Evolutionary conservation across 495 filamentous ascomycete species (phyloP), one percentile per base, ranked within the genome.

Genomic region (Penicillium cosmopolitanum): DNA sequence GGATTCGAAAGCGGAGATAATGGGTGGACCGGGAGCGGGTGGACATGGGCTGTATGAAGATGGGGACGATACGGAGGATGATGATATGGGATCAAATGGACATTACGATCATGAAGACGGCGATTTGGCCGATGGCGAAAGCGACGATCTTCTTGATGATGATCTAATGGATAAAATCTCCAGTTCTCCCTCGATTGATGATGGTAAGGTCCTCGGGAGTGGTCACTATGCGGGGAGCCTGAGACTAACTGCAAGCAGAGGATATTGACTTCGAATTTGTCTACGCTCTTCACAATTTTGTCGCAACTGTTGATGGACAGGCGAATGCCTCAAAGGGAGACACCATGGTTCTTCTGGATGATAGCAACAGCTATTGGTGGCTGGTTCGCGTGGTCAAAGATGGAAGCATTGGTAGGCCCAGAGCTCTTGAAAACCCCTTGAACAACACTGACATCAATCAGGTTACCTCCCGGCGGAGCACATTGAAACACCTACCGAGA

Each of bases 321-420:
- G 95, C 95, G 57, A 98, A 98, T 80, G 95, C 95, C 48, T 92
- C 91, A 10, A 99, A 99, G 78, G 95, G 95, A 34, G 95, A 99
- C 67, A 97, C 93, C 15, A 99, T 99, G 95, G 93, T 97, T n/a
- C 85, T 99, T 42, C 84, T 99, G n/a, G 95, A 98, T 71, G 95
- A 99, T 66, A 97, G 92, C 72, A 99, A 99, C 78, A 97, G 93
- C 73, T 99, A 99, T 71, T 99, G 95, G 95, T 99, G 95, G 95
- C 85, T 99, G 40, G 95, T 99, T 13, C 84, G 94, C 53, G 91
- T 99, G 18, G 93, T 97, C 12, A 97, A 97, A 74, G 96, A 98
- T 73, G 92, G 88, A 68, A 97, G 92, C 68, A 98, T 98, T 73
- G 95, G 94, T 97, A 79, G 36, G 87, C 61, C 44, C 10, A 21